Evolutionary conservation across 164 flowering plant species (phyloP).

Genomic region (Dillenia suffruticosa): DNA sequence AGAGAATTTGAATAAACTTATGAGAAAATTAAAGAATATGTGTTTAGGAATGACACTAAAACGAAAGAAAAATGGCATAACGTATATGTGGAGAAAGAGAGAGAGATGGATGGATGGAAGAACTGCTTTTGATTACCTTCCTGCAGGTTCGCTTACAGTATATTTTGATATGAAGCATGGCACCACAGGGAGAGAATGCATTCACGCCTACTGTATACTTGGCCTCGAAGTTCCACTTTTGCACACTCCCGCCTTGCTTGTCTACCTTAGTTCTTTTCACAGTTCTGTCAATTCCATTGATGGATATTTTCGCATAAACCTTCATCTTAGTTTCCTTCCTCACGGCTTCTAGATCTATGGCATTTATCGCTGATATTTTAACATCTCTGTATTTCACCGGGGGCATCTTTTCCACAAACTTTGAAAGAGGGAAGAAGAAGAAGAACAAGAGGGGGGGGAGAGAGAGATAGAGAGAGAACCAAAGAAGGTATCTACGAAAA

Average conservation of each 20-base stretch:
- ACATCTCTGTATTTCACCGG: conserved; percentile 13
- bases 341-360: conserved; percentile 8
- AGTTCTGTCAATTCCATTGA: neutral
- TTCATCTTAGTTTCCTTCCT: conserved; percentile 11
- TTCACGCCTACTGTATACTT: conserved; percentile 6
- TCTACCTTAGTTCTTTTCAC: conserved; percentile 14
- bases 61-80: no score
- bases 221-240: conserved; percentile 16
- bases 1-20: no score
- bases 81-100: no score
- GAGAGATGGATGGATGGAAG: no score
- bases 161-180: conserved; percentile 13
- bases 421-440: no score
- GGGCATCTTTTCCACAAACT: no score
- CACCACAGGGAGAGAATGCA: neutral
- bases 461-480: no score
- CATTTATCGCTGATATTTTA: conserved; percentile 7
- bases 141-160: conserved; percentile 10
- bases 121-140: neutral
- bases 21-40: no score
- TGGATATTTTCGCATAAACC: conserved; percentile 14
- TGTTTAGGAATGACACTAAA: no score
- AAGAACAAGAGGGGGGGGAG: no score
- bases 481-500: no score
- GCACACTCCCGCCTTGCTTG: conserved; percentile 12